Conservation (phyloP, 2,329 filamentous ascomycete genomes). For the Xylaria polymorpha region DNA sequence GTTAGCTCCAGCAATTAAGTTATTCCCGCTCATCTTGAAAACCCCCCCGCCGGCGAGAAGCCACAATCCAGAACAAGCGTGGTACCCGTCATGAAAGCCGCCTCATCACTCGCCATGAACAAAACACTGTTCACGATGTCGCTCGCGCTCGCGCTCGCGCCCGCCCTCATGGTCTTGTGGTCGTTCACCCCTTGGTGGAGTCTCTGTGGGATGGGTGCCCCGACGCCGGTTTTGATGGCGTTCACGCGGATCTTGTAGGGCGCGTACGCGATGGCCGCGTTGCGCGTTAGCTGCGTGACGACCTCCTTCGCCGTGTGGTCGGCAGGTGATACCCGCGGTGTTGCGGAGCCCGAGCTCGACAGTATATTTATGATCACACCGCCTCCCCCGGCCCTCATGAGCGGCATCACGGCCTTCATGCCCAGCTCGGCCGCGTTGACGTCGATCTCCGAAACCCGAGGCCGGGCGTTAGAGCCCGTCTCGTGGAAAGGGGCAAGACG, state of each 20-base stretch:
- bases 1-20: too few relatives aligned
- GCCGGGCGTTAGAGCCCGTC: slow-evolving; percentile 1
- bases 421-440: slow-evolving; percentile 22
- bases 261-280: slow-evolving; percentile 9
- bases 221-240: slow-evolving; percentile 8
- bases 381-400: background rate
- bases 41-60: background rate
- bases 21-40: background rate
- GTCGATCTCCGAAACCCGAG: background rate
- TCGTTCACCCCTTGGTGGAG: too few relatives aligned
- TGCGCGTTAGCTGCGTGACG: slow-evolving; percentile 20
- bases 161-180: slow-evolving; percentile 5
- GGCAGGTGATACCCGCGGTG: background rate
- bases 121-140: slow-evolving; percentile 18
- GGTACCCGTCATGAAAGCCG: slow-evolving; percentile 10
- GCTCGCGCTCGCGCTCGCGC: slow-evolving; percentile 3
- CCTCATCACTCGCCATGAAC: slow-evolving; percentile 22
- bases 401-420: slow-evolving; percentile 15
- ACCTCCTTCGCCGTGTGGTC: slow-evolving; percentile 19
- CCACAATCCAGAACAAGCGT: slow-evolving; percentile 18
- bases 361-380: slow-evolving; percentile 21
- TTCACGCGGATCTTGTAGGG: slow-evolving; percentile 18
- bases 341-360: background rate
- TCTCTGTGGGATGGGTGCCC: too few relatives aligned
- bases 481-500: slow-evolving; percentile 12